These are phyloP conservation scores for Phylloboletellus chloephorus DNA, from an alignment of 1,284 basidiomycete genomes.

Conservation along the genomic window DNA sequence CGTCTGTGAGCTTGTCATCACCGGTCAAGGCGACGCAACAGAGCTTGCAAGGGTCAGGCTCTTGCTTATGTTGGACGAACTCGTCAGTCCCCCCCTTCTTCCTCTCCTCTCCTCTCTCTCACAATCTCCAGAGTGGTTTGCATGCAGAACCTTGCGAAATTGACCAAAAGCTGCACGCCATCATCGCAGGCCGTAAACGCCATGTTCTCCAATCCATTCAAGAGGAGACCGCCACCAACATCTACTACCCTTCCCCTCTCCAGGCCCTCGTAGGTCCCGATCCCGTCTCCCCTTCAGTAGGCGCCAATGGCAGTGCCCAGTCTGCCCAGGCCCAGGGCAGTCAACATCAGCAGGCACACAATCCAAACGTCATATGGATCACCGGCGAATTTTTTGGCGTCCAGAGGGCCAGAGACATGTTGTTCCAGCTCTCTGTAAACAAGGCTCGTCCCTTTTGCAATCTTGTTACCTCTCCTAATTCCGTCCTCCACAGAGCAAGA, in stretches of 20 bases:
- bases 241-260: constrained; percentile 89
- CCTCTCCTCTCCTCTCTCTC: not conserved
- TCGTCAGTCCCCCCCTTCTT: constrained; percentile 50
- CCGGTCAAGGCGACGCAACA: constrained; percentile 83
- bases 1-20: constrained; percentile 87
- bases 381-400: constrained; percentile 98
- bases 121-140: constrained; percentile 64
- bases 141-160: constrained; percentile 91
- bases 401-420: constrained; percentile 91
- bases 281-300: constrained; percentile 33
- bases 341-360: constrained; percentile 35
- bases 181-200: constrained; percentile 89
- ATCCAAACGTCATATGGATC: constrained; percentile 86
- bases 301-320: constrained; percentile 29
- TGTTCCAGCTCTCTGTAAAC: constrained; percentile 79
- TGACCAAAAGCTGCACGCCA: constrained; percentile 91
- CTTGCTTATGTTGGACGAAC: constrained; percentile 91
- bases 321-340: constrained; percentile 17
- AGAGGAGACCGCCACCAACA: constrained; percentile 96
- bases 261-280: constrained; percentile 79
- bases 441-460: constrained; percentile 53
- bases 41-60: constrained; percentile 87
- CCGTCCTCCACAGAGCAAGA: constrained; percentile 66
- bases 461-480: not conserved
- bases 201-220: constrained; percentile 86